Evolutionary conservation across 2,329 filamentous ascomycete species (phyloP).

Genomic region (Sporothrix inflata): DNA sequence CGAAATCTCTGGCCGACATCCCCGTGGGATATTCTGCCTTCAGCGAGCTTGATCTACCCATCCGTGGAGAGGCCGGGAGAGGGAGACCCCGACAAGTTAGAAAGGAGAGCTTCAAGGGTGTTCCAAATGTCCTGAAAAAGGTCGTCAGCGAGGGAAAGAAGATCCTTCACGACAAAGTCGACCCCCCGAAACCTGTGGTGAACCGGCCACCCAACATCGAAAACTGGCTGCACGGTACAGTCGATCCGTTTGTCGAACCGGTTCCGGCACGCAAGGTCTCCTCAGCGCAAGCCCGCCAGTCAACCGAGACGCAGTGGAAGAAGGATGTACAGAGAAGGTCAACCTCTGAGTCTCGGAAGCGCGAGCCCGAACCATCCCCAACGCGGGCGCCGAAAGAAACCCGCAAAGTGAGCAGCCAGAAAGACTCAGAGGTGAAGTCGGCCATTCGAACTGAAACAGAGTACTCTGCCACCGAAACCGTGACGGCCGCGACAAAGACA

Average conservation of each 20-base stretch:
- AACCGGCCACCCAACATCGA: constrained; percentile 68
- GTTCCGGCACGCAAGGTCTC: constrained; percentile 24
- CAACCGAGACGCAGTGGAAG: constrained; percentile 44
- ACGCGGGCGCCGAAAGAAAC: background rate
- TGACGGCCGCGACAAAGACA: background rate
- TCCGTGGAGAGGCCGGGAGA: constrained; percentile 51
- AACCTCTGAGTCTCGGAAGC: constrained; percentile 30
- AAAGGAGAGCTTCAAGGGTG: constrained; percentile 60
- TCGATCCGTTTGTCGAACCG: constrained; percentile 63
- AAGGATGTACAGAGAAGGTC: constrained; percentile 33
- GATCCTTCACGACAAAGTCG: constrained; percentile 64
- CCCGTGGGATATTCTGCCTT: constrained; percentile 69
- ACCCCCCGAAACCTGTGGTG: constrained; percentile 54
- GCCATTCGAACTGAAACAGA: constrained; percentile 30
- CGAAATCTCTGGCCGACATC: constrained; percentile 62
- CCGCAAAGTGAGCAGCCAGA: constrained; percentile 24
- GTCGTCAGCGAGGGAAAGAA: constrained; percentile 67
- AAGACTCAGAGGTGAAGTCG: background rate
- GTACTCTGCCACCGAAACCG: background rate
- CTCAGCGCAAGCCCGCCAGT: constrained; percentile 40
- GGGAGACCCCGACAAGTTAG: constrained; percentile 54
- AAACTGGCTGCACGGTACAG: constrained; percentile 65
- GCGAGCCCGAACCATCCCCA: constrained; percentile 15
- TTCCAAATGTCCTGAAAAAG: constrained; percentile 67
- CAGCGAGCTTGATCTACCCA: constrained; percentile 62